Base-by-base conservation (phyloP, 1,284 basidiomycete species). In the Sutorius eximius region DNA sequence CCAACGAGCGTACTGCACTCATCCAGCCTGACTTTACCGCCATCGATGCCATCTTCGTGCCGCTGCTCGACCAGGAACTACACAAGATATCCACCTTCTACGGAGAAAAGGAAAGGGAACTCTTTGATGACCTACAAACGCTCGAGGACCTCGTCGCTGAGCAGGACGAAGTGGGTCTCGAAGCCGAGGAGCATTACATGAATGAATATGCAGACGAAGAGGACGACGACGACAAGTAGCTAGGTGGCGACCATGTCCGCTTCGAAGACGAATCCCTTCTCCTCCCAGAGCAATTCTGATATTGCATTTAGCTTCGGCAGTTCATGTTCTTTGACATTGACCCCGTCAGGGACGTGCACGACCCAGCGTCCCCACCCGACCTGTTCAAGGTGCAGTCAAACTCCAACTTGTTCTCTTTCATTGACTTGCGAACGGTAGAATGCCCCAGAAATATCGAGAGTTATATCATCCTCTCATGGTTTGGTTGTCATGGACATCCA, bases 11-110 rank as follows among this genome's bases (percentile, higher is more conserved):
- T 8, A 78, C 80, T 0, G 71, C 81, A 2, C 79, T 90, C 32
- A 78, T 89, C 40, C 65, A 69, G 3, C 40, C 63, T 29, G 71
- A 71, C 49, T 59, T 62, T 15, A 70, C 73, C 27, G 69, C 72
- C 30, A 81, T 81, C 7, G 83, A 91, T 63, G 68, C 71, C 4
- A 62, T 82, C 24, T 97, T 98, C 71, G 72, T 80, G 12, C 83
- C 86, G 0, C 78, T 95, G 0, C 80, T 98, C 33, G 89, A 97
- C 70, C 79, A 82, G 55, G 95, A 99, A 67, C 77, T 96, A 41
- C 76, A 79, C 66, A 98, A 96, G 79, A 89, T 98, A 22, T 77
- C 78, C 30, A 59, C 77, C 1, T 98, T 98, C 70, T 98, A 98
- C 72, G 80, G 82, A 53, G 66, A 75, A 8, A 92, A 95, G 71